These are phyloP conservation scores for Candida rishiriensis DNA, from an alignment of 805 yeast genomes.

Conservation along the genomic window DNA sequence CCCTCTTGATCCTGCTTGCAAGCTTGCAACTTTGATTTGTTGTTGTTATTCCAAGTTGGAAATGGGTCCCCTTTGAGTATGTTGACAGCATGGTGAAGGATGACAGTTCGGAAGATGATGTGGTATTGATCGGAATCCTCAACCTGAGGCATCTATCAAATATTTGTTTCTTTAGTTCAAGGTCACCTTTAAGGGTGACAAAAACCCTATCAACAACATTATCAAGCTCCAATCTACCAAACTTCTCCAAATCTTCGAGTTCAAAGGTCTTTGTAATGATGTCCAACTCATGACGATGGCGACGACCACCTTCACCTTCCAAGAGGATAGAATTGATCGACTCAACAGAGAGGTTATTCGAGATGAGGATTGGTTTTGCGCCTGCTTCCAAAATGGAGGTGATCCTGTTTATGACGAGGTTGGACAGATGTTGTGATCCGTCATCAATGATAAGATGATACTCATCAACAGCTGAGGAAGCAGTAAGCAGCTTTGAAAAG, in stretches of 20 bases:
- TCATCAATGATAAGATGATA: constrained; percentile 54
- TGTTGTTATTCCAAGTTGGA: constrained; percentile 81
- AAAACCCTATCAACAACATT: constrained; percentile 72
- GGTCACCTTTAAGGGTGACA: constrained; percentile 38
- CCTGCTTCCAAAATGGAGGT: constrained; percentile 47
- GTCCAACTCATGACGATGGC: constrained; percentile 6
- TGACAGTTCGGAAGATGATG: constrained; percentile 67
- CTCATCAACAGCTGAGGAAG: constrained; percentile 45
- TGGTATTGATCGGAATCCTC: constrained; percentile 79
- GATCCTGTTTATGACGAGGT: constrained; percentile 43
- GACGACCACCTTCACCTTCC: constrained; percentile 4
- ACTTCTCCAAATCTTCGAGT: constrained; percentile 41
- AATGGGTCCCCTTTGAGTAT: constrained; percentile 54
- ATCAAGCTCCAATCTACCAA: constrained; percentile 63
- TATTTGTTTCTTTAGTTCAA: constrained; percentile 35
- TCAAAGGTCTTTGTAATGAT: constrained; percentile 31
- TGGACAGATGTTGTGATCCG: constrained; percentile 29
- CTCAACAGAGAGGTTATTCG: constrained; percentile 18
- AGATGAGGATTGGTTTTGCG: constrained; percentile 51
- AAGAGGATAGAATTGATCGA: constrained; percentile 14
- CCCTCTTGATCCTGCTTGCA: constrained; percentile 76
- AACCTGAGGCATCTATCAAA: constrained; percentile 48
- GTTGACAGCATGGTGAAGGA: constrained; percentile 76
- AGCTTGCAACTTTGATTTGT: constrained; percentile 86
- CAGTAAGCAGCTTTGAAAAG: constrained; percentile 30